Evolutionary conservation across 2,329 filamentous ascomycete species (phyloP), one percentile per base, ranked within the genome.

Genomic region (Colletotrichum cordylinicola): DNA sequence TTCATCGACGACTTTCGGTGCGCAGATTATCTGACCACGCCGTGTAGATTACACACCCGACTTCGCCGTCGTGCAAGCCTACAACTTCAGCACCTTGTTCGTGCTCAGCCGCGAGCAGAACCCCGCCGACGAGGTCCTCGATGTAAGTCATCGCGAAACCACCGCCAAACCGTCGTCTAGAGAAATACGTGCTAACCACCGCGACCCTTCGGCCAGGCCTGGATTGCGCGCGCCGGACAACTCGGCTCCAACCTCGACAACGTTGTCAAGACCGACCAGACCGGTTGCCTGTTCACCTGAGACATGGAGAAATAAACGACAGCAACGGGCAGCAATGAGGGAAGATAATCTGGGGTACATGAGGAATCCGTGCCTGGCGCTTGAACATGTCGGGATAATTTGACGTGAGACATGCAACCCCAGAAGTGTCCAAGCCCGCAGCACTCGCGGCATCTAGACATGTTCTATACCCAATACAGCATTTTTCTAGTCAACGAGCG

Each of bases 41-140:
- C 8, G 27, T 31, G 6, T 56, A 82, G 81, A 83, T 43, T 82
- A 82, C 67, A 80, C 81, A 8, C 78, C 79, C 29, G 80, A 83
- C 60, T 80, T 83, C 75, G 82, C 82, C 27, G 78, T 83, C 65
- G 81, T 83, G 6, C 82, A 83, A 67, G 79, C 80, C 27, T 82
- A 79, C 77, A 83, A 83, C 75, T 83, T 83, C 65, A 79, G 78
- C 15, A 83, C 82, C 10, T 78, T 83, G 29, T 83, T 83, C 70
- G 78, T 83, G 56, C 79, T 83, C 52, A 83, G 82, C 67, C 79
- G 82, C 15, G 74, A 81, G 60, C 82, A 82, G 77, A 76, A 80
- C 18, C 77, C 80, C 29, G 78, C 81, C 13, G 80, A 80, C 3
- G 70, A 77, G 18, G 77, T 79, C 35, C 76, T 83, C 9, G 79